phyloP scores from a whole-genome alignment of 2,329 filamentous ascomycete species.

The Xylaria sp. region DNA sequence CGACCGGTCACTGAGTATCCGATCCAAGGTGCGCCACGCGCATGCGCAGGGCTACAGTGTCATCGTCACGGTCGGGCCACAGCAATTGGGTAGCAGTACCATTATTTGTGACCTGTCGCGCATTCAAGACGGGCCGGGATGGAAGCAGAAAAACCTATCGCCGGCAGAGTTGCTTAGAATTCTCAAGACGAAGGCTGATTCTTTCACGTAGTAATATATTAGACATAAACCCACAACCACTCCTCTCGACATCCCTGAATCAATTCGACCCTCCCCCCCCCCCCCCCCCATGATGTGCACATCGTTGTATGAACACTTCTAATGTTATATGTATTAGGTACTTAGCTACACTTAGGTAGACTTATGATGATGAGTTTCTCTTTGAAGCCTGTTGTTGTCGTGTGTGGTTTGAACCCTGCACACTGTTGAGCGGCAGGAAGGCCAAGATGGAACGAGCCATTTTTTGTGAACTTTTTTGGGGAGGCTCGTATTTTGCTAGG shows the following conservation, averaged over 20 bases:
- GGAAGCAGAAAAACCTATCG: constrained; percentile 38
- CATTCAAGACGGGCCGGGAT: constrained; percentile 23
- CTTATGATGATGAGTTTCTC: background rate
- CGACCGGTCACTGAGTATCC: constrained; percentile 55
- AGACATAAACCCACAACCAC: too few relatives aligned
- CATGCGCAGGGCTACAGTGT: constrained; percentile 65
- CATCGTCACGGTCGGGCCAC: constrained; percentile 66
- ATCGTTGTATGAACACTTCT: background rate
- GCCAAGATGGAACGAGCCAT: too few relatives aligned
- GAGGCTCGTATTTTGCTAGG: too few relatives aligned
- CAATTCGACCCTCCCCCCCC: too few relatives aligned
- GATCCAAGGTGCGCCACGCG: constrained; percentile 68
- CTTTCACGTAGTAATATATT: constrained; percentile 35
- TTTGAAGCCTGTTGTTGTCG: background rate
- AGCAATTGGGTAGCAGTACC: constrained; percentile 54
- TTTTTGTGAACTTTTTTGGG: too few relatives aligned
- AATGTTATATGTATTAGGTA: background rate
- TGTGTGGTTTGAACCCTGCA: too few relatives aligned
- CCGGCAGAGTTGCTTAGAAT: constrained; percentile 41
- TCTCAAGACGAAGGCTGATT: constrained; percentile 43
- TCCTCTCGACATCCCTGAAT: too few relatives aligned
- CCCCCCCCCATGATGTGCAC: too few relatives aligned
- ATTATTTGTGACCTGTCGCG: constrained; percentile 45
- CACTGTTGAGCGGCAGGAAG: too few relatives aligned
- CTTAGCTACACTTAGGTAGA: background rate